Evolutionary conservation across 345 rosid genomes (phyloP), one percentile per base, ranked within the genome.

Genomic region (Corchorus capsularis): DNA sequence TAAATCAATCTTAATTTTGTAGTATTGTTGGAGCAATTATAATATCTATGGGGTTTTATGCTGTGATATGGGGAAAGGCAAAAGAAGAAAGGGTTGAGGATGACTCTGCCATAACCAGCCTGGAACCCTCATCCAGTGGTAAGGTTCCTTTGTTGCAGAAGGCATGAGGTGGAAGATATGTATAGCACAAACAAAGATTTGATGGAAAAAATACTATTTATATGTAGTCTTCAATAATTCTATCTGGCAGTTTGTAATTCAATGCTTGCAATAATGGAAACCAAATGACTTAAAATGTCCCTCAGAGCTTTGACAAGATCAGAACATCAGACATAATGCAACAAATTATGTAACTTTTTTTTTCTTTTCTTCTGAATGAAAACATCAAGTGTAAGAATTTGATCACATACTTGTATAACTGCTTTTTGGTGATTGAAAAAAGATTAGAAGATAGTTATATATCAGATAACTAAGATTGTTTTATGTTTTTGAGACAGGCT

Each of bases 401-500:
- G 1, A 0, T 27, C 27, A 27, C 27, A 27, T 60, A 13, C 64
- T 60, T 60, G 3, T 60, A 27, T 27, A 4, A 9, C 8, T n/a
- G 1, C 19, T 2, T 56, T 59, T 59, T 27, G 37, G 17, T 49
- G 53, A 49, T 49, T 49, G 16, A 2, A 49, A 49, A 49, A 49
- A 16, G 13, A 12, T 13, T 27, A 27, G 27, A 27, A 13, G 53
- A 49, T 32, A 22, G 4, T 60, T 60, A 47, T 3, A 3, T 9
- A 47, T 8, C 50, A 27, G 27, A 27, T 27, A 70, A 16, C 22
- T 16, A 16, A 20, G 32, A 60, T 73, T 15, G 55, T 20, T 59
- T 17, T 1, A 17, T 27, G 27, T 27, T 54, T 68, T 16, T 52
- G 77, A 54, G 81, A 13, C 67, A 54, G 77, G 77, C 46, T 67